Evolutionary conservation across 2,329 filamentous ascomycete species (phyloP).

Genomic region (Colletotrichum tamarilloi): DNA sequence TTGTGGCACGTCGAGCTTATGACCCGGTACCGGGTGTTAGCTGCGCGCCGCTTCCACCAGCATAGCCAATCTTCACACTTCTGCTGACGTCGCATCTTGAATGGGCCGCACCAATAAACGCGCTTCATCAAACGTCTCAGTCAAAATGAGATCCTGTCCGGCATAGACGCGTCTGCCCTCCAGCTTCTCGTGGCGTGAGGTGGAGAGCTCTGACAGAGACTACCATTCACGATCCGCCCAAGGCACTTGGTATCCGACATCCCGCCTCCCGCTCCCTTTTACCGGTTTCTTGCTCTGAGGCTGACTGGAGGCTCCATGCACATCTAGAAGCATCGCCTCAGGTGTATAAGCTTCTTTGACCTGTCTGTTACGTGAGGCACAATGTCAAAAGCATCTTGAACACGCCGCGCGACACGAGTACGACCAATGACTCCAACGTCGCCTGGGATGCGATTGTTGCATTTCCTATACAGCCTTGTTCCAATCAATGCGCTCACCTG

Average conservation of each 20-base stretch:
- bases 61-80: background rate
- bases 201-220: background rate
- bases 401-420: background rate
- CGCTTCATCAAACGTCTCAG: background rate
- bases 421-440: background rate
- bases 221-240: background rate
- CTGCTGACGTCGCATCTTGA: background rate
- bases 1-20: background rate
- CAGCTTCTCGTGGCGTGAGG: background rate
- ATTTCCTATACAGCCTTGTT: background rate
- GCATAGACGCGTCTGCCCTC: background rate
- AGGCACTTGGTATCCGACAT: background rate
- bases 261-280: background rate
- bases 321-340: background rate
- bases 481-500: background rate
- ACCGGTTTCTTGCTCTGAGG: too few relatives aligned
- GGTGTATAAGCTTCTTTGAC: background rate
- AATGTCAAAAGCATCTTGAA: background rate
- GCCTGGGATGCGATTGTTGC: background rate
- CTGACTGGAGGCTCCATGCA: too few relatives aligned
- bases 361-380: background rate
- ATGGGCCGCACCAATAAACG: background rate
- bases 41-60: background rate
- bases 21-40: background rate
- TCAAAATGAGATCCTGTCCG: background rate